Conservation (phyloP, 2,329 filamentous ascomycete genomes). For the Metarhizium brunneum region DNA sequence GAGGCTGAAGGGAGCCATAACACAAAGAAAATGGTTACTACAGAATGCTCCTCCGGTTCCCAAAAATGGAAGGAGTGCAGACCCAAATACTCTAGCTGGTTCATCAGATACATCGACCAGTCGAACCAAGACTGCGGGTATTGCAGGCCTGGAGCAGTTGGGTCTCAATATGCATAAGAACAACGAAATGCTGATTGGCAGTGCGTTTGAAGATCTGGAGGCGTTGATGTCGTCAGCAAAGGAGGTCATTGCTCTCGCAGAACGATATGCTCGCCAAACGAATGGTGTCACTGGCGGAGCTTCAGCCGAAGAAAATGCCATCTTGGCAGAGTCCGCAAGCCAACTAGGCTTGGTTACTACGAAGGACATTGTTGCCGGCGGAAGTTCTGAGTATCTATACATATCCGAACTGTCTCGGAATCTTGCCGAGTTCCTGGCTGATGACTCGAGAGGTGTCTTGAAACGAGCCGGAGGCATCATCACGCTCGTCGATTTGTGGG, state of each 20-base stretch:
- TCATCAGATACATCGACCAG: constrained; percentile 15
- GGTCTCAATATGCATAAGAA: constrained; percentile 80
- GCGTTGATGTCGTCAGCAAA: constrained; percentile 96
- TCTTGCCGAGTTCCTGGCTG: constrained; percentile 79
- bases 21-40: constrained; percentile 92
- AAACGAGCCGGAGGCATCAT: constrained; percentile 79
- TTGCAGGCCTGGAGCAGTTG: constrained; percentile 83
- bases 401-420: constrained; percentile 79
- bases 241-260: constrained; percentile 87
- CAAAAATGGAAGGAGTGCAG: constrained; percentile 36
- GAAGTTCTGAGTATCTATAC: constrained; percentile 72
- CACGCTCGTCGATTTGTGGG: constrained; percentile 84
- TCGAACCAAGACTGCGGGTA: constrained; percentile 62
- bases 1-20: constrained; percentile 74
- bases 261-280: constrained; percentile 67
- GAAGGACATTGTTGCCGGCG: constrained; percentile 82
- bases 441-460: constrained; percentile 71
- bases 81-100: constrained; percentile 24
- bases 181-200: constrained; percentile 87
- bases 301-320: constrained; percentile 59
- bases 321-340: constrained; percentile 68
- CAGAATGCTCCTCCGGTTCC: constrained; percentile 85
- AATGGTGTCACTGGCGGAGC: constrained; percentile 49
- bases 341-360: constrained; percentile 87
- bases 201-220: constrained; percentile 90